Evolutionary conservation across 306 rosid genomes (phyloP).

Genomic region (Vigna mungo): DNA sequence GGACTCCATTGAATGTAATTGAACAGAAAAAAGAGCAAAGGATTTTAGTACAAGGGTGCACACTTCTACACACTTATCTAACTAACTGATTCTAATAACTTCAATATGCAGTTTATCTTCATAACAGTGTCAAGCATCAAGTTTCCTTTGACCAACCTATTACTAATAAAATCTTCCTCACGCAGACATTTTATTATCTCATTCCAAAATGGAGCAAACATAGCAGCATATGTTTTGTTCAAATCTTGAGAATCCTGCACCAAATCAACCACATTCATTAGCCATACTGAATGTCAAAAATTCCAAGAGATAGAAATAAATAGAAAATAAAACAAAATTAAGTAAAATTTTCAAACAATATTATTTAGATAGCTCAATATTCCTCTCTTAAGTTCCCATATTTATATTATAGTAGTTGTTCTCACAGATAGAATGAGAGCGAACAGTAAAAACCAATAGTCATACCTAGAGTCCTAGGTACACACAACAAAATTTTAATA

Average conservation of each 20-base stretch:
- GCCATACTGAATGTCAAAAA: conserved; percentile 1
- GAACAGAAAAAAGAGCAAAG: neutral
- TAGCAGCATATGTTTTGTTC: conserved; percentile 80
- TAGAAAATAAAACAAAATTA: neutral
- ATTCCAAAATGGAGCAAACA: conserved; percentile 96
- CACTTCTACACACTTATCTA: neutral
- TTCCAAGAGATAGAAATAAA: neutral
- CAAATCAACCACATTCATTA: conserved; percentile 20
- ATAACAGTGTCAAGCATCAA: conserved; percentile 36
- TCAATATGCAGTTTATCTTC: neutral
- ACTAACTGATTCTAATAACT: neutral
- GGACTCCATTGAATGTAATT: neutral
- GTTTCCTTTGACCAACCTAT: conserved; percentile 61
- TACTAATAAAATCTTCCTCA: conserved; percentile 92
- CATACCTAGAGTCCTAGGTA: no score
- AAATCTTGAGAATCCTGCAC: conserved; percentile 76
- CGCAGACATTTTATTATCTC: conserved; percentile 94
- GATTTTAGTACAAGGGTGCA: neutral
- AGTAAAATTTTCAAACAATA: no score
- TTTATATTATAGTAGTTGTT: no score
- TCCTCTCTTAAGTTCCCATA: no score
- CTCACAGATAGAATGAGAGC: no score
- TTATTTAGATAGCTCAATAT: no score
- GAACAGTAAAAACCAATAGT: no score
- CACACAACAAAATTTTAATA: no score